Evolutionary conservation across 768 basidiomycete genomes (phyloP), one percentile per base, ranked within the genome.

Genomic region (Leccinum truebloodii): DNA sequence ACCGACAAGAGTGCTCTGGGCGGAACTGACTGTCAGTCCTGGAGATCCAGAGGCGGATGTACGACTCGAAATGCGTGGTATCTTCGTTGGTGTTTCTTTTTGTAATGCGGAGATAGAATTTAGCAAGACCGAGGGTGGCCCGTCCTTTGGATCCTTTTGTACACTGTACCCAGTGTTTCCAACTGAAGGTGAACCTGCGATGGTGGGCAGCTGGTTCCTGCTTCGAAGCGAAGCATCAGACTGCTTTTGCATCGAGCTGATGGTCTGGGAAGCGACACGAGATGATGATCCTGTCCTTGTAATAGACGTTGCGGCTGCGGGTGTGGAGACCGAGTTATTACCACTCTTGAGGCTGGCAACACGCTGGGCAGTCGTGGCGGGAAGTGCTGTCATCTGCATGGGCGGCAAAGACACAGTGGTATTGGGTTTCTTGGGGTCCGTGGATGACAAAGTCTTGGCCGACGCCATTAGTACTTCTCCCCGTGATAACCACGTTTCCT

Each of bases 161-260:
- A 73, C 78, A 63, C 81, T 81, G 51, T 79, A 80, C 48, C 80
- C 82, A 14, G 78, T 80, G 32, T 84, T 85, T 52, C 87, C 89
- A 52, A 94, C 90, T 13, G 94, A 95, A 4, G 95, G 95, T 3
- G 94, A 95, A 34, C 95, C 95, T 32, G 94, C 93, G 58, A 96
- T 96, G 12, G 95, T 95, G 9, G 94, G 94, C 10, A 96, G 77
- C 65, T 88, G 85, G 69, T 86, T 84, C 61, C 90, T 86, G 55
- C 76, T 83, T 22, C 92, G 88, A 55, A 93, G 81, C 32, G 92
- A 93, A 6, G 86, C 78, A 70, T 94, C 92, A 13, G 92, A 92
- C 59, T 89, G 89, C 71, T 93, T 93, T 71, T 91, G 90, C 86
- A 93, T 83, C 2, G 92, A 92, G 69, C 89, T 93, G 61, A 86